Percentiles rank a stretch among this genome's conserved stretches.
These are phyloP conservation scores for Medicago truncatula DNA, from an alignment of 306 rosid species.

Conservation along the genomic window MtrunA17r5.0-ANR NC_053042.1:38134001-38134500, in stretches of 20 bases:
- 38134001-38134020: slow-evolving; percentile 81
- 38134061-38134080: slow-evolving; percentile 92
- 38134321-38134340: slow-evolving; percentile 25
- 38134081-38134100: slow-evolving; percentile 37
- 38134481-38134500: slow-evolving; percentile 84
- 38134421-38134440: slow-evolving; percentile 88
- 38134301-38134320: slow-evolving; percentile 25
- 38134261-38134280: slow-evolving; percentile 13
- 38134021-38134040: slow-evolving; percentile 83
- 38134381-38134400: slow-evolving; percentile 82
- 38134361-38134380: slow-evolving; percentile 91
- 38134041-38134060: slow-evolving; percentile 96
- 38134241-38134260: slow-evolving; percentile 6
- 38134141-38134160: not conserved
- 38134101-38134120: slow-evolving; percentile 12
- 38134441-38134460: slow-evolving; percentile 97
- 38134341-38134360: slow-evolving; percentile 35
- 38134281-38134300: slow-evolving; percentile 25
- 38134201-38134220: not conserved
- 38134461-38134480: slow-evolving; percentile 71
- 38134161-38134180: not conserved
- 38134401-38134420: slow-evolving; percentile 87
- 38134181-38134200: slow-evolving; percentile 4
- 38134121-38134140: slow-evolving; percentile 10
- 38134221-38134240: slow-evolving; percentile 3